A percentile compares a stretch with the other conserved stretches of the same genome.
Conservation (phyloP, 2,329 filamentous ascomycete species). For the Colletotrichum sp. region DNA sequence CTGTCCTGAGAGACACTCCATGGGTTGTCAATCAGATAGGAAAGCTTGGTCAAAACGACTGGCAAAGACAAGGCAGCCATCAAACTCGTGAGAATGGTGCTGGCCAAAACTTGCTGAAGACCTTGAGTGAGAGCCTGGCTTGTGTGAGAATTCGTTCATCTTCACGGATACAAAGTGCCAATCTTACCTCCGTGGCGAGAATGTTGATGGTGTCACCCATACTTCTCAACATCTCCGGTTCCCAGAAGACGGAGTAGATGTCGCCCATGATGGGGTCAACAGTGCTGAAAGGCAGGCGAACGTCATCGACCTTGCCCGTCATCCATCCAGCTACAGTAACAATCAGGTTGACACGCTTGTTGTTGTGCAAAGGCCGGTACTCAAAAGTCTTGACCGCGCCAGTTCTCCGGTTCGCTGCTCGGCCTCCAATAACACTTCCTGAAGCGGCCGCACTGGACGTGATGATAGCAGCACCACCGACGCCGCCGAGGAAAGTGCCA, state of each 20-base stretch:
- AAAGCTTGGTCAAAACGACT: slow-evolving; percentile 87
- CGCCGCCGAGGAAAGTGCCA: slow-evolving; percentile 85
- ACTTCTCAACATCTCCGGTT: slow-evolving; percentile 95
- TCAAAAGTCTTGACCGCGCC: slow-evolving; percentile 96
- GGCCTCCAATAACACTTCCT: slow-evolving; percentile 83
- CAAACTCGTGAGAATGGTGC: slow-evolving; percentile 82
- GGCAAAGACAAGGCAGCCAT: slow-evolving; percentile 96
- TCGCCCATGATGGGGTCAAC: slow-evolving; percentile 98
- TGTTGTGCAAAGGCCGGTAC: slow-evolving; percentile 95
- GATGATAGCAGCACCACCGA: slow-evolving; percentile 91
- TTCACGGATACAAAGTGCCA: slow-evolving; percentile 13
- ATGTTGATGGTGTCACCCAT: slow-evolving; percentile 99
- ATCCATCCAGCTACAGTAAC: slow-evolving; percentile 97
- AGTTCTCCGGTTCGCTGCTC: slow-evolving; percentile 84
- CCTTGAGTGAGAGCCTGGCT: slow-evolving; percentile 90
- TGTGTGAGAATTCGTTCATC: slow-evolving; percentile 27
- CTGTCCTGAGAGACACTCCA: slow-evolving; percentile 97
- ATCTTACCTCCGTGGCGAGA: slow-evolving; percentile 87
- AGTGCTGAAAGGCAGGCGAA: slow-evolving; percentile 93
- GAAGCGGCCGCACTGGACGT: slow-evolving; percentile 87
- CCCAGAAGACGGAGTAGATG: slow-evolving; percentile 95
- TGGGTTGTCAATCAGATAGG: slow-evolving; percentile 97
- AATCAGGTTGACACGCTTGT: slow-evolving; percentile 95
- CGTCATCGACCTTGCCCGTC: slow-evolving; percentile 96
- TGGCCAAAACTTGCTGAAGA: slow-evolving; percentile 91